Conservation (phyloP, 1,139 yeast species). For the Geotrichum fermentans region DNA sequence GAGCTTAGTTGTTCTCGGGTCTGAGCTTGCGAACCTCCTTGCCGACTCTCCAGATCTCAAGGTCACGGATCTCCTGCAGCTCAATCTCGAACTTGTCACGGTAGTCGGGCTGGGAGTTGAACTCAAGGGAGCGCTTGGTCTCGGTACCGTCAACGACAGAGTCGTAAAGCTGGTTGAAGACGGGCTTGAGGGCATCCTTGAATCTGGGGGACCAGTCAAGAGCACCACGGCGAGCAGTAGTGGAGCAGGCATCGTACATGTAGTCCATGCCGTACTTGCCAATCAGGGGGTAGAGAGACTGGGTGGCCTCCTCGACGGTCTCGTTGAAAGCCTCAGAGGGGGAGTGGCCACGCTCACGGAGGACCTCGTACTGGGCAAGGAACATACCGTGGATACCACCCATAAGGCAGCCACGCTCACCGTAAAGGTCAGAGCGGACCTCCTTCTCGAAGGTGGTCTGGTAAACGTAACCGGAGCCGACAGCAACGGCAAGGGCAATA, state of each 20-base stretch:
- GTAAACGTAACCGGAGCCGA: constrained; percentile 99
- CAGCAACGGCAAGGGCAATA: constrained; percentile 96
- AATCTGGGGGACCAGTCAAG: constrained; percentile 99
- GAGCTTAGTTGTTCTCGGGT: constrained; percentile 86
- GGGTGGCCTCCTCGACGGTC: constrained; percentile 99
- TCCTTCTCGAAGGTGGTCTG: constrained; percentile 98
- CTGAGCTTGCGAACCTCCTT: constrained; percentile 99
- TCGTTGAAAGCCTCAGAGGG: constrained; percentile 99
- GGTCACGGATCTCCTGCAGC: constrained; percentile 84
- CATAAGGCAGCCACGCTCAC: constrained; percentile 99
- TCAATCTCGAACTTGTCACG: constrained; percentile 93
- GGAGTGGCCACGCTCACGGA: constrained; percentile 98
- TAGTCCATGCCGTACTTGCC: constrained; percentile 99
- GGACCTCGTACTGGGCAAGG: constrained; percentile 98
- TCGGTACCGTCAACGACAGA: constrained; percentile 94
- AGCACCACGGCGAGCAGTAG: constrained; percentile 99
- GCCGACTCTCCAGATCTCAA: constrained; percentile 99
- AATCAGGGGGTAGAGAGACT: constrained; percentile 95
- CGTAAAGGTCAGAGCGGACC: constrained; percentile 98
- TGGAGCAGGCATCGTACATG: constrained; percentile 99
- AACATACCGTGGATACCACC: constrained; percentile 99
- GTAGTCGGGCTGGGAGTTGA: constrained; percentile 97
- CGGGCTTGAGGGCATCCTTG: constrained; percentile 98
- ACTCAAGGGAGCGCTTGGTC: constrained; percentile 95
- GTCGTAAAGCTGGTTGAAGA: constrained; percentile 91